These are phyloP conservation scores for Rhizophlyctis rosea DNA, from an alignment of 192 early-diverging fungal genomes.

Conservation along the genomic window DNA sequence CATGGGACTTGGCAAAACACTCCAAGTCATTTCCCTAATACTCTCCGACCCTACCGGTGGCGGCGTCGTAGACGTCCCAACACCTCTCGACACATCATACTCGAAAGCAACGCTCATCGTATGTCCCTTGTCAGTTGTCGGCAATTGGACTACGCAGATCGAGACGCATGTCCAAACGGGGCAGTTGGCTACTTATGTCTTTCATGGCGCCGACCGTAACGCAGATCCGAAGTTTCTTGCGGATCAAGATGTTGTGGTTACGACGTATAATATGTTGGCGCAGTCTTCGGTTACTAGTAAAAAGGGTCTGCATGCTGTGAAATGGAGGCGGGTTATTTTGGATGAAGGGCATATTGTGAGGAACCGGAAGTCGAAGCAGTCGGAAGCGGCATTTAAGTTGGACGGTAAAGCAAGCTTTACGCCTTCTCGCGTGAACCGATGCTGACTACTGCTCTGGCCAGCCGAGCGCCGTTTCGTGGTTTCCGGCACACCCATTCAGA, in stretches of 20 bases:
- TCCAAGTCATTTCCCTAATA: constrained; percentile 26
- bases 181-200: constrained; percentile 38
- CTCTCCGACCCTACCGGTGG: constrained; percentile 4
- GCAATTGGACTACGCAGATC: constrained; percentile 60
- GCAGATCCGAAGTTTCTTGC: constrained; percentile 18
- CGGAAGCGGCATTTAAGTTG: no score
- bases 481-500: constrained; percentile 43
- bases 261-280: constrained; percentile 49
- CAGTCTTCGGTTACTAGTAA: constrained; percentile 5
- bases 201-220: constrained; percentile 47
- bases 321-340: constrained; percentile 78
- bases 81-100: background rate
- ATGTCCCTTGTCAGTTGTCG: no score
- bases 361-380: no score
- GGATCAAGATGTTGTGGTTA: constrained; percentile 53
- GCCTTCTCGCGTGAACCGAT: no score
- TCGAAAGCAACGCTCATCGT: constrained; percentile 51
- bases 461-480: constrained; percentile 72
- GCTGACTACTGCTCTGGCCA: constrained; percentile 27
- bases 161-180: constrained; percentile 32
- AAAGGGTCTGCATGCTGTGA: constrained; percentile 47
- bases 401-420: no score
- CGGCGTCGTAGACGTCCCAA: background rate
- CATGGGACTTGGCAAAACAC: constrained; percentile 34
- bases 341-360: constrained; percentile 81